Base-by-base conservation (phyloP, 2,329 filamentous ascomycete species). In the Paracoccidioides brasiliensis region DNA sequence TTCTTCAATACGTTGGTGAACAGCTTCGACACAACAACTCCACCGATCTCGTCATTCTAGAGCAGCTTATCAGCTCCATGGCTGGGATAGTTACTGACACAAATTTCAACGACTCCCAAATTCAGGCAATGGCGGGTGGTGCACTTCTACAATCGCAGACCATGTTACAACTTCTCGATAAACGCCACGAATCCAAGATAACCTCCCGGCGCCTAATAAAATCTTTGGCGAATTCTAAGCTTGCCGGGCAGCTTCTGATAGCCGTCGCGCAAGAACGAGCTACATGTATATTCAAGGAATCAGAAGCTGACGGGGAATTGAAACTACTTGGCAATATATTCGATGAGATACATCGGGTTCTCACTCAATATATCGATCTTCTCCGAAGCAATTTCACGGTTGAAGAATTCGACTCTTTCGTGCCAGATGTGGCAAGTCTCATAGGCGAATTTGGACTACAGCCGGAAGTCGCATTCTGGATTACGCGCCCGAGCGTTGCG, bases 11-110 rank as follows among this genome's bases (percentile, higher is more conserved):
- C 67, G 87, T 97, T 60, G 85, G 88, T 49, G 80, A 88, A 58
- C 90, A 96, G 67, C 80, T 98, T 4, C 80, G 83, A 52, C 80
- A 79, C 52, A 86, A 90, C 59, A 94, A 95, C 62, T 86, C 90
- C 0, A 94, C 88, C 8, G 90, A 97, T 68, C 77, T 98, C 38
- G 88, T 95, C 60, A 88, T 98, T 58, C 75, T 98, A 44, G 87
- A 93, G 66, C 89, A 97, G 65, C 80, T 98, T 58, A 86, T 97
- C 53, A 83, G 83, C 40, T 88, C 87, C 2, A 97, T 98, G 93
- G 89, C 88, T 15, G 94, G 94, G 48, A 90, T 98, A 57, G 84
- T 91, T 10, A 84, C 90, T 3, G 85, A 91, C 58, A 80, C 84
- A 53, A 88, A 90, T 65, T 91, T 95, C 65, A 96, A 88, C 35